Conservation (phyloP, 192 early-diverging fungal species). For the Obelidium mucronatum region DNA sequence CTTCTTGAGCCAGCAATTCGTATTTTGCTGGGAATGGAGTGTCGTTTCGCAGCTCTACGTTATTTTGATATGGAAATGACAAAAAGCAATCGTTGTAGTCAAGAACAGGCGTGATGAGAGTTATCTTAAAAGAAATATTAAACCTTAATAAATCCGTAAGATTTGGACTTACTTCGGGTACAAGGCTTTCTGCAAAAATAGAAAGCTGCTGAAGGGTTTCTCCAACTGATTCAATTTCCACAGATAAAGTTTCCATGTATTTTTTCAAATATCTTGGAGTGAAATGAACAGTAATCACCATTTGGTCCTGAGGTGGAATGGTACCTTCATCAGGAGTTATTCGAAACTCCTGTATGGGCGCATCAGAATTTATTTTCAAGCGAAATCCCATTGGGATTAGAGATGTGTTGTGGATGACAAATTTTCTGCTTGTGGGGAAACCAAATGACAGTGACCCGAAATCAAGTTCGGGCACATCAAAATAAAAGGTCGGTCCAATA, state of each 20-base stretch:
- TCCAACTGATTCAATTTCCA: slow-evolving; percentile 57
- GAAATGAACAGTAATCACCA: slow-evolving; percentile 47
- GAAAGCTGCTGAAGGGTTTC: slow-evolving; percentile 48
- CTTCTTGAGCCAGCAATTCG: slow-evolving; percentile 54
- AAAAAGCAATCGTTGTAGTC: slow-evolving; percentile 63
- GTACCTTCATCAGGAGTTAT: slow-evolving; percentile 44
- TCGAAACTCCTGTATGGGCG: slow-evolving; percentile 41
- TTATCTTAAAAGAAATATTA: slow-evolving; percentile 39
- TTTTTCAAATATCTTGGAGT: slow-evolving; percentile 47
- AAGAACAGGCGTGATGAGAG: slow-evolving; percentile 40
- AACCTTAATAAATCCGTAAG: not conserved
- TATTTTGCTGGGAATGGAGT: slow-evolving; percentile 55
- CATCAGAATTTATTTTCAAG: slow-evolving; percentile 35
- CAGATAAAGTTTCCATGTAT: slow-evolving; percentile 45
- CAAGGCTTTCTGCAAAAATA: slow-evolving; percentile 55
- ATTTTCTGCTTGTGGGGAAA: slow-evolving; percentile 39
- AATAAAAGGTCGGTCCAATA: slow-evolving; percentile 66
- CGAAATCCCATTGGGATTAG: slow-evolving; percentile 59
- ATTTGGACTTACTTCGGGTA: slow-evolving; percentile 54
- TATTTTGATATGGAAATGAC: slow-evolving; percentile 46
- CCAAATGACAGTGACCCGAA: slow-evolving; percentile 58
- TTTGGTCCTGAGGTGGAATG: slow-evolving; percentile 38
- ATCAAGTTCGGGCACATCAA: slow-evolving; percentile 48
- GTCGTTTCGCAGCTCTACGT: slow-evolving; percentile 55
- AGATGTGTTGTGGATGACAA: slow-evolving; percentile 60